phyloP scores from a whole-genome alignment of 306 rosid species.

The Begonia peltatifolia region DNA sequence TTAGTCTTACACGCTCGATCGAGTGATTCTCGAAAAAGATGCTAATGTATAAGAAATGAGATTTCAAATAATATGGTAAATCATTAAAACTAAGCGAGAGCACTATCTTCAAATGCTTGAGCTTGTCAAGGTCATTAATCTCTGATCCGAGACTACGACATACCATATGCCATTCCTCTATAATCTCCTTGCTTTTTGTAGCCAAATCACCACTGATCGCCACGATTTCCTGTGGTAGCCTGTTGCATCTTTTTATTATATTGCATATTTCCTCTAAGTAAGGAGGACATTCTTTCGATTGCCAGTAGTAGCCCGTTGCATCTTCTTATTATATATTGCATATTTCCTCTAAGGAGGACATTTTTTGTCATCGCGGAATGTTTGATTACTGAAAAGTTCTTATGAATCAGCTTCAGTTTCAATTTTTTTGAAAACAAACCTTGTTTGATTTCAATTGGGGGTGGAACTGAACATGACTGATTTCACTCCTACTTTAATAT shows the following conservation, averaged over 20 bases:
- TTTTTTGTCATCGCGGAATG: too few relatives aligned
- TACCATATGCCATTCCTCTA: slow-evolving; percentile 40
- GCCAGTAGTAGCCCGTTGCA: too few relatives aligned
- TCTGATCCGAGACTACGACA: slow-evolving; percentile 23
- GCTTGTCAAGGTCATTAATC: neutral
- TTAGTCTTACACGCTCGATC: slow-evolving; percentile 1
- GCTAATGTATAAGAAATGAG: neutral
- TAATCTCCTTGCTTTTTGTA: slow-evolving; percentile 1
- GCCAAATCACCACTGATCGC: neutral
- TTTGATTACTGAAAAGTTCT: too few relatives aligned
- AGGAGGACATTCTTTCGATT: slow-evolving; percentile 30
- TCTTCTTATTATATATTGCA: too few relatives aligned
- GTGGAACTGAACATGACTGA: too few relatives aligned
- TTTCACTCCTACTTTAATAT: too few relatives aligned
- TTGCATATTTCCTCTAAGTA: slow-evolving; percentile 18
- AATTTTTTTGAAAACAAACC: too few relatives aligned
- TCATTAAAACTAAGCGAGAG: neutral
- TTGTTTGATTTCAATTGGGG: too few relatives aligned
- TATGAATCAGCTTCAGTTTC: too few relatives aligned
- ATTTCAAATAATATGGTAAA: neutral
- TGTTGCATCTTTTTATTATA: slow-evolving; percentile 32
- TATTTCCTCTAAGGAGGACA: too few relatives aligned
- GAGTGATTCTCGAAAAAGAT: neutral
- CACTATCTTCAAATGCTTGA: neutral
- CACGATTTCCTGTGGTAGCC: slow-evolving; percentile 10